Evolutionary conservation across 805 yeast genomes (phyloP).

Genomic region (Scheffersomyces ergatensis): DNA sequence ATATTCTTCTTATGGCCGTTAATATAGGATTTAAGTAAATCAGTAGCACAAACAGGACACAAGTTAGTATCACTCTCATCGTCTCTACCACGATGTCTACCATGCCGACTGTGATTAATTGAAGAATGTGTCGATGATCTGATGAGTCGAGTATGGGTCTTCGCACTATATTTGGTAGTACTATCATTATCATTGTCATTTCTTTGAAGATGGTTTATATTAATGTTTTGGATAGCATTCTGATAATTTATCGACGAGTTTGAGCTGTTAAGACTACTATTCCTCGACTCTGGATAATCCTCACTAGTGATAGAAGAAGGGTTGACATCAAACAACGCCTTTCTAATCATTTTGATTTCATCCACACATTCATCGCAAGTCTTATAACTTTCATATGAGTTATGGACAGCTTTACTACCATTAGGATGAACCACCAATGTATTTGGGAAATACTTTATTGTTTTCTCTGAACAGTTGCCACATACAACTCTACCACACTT

Average conservation of each 20-base stretch:
- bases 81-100: constrained; percentile 12
- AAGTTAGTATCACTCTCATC: constrained; percentile 29
- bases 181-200: constrained; percentile 7
- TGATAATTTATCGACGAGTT: neutral
- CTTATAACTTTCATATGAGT: constrained; percentile 57
- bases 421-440: constrained; percentile 59
- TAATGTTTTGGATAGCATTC: neutral
- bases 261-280: neutral
- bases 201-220: neutral
- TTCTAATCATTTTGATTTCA: constrained; percentile 52
- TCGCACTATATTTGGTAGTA: constrained; percentile 17
- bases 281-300: neutral
- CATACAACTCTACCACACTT: constrained; percentile 80
- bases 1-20: constrained; percentile 9
- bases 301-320: neutral
- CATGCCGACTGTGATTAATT: constrained; percentile 4
- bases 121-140: constrained; percentile 20
- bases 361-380: constrained; percentile 75
- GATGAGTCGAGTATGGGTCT: constrained; percentile 15
- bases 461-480: constrained; percentile 57
- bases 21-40: constrained; percentile 22
- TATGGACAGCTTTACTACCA: constrained; percentile 44
- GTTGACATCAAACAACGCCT: constrained; percentile 28
- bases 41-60: constrained; percentile 41
- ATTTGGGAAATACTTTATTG: constrained; percentile 54